Evolutionary conservation across 441 rosid species (phyloP), one percentile per base, ranked within the genome.

Genomic region (Erysimum pusillum): DNA sequence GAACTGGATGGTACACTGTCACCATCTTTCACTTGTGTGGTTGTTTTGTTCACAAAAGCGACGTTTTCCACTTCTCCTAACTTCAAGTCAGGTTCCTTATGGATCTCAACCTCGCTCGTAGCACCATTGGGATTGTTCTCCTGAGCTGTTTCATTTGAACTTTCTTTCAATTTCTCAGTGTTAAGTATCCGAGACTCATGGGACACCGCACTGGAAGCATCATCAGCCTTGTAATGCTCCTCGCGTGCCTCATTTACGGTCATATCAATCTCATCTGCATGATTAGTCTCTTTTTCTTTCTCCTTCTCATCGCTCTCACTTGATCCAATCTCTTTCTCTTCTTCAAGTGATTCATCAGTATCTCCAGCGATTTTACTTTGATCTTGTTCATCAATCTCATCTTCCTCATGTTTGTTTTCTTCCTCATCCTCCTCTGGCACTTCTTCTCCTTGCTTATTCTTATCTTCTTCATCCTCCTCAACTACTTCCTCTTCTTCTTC

Each of bases 201-300:
- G 34, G 96, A 82, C 65, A 95, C 99, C 17, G 98, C 98, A 81
- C 96, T 93, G 34, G 98, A 95, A 79, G 98, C 99, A 83, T 95
- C 98, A 71, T 95, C 99, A 10, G 85, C 98, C 78, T 83, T 91
- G 80, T 95, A 95, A 70, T 86, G 84, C 79, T 84, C 93, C 78
- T 95, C 98, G 14, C 94, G 88, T 9, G 99, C 99, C 85, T 85
- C 97, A 5, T 88, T 89, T 62, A 82, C 63, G 42, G 78, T 74
- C 65, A 76, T 59, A 59, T 71, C 77, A 18, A 66, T 73, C 63
- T 76, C 90, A 58, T 88, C 84, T 28, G 65, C 80, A 64, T 82
- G 85, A 76, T 75, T 76, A 73, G 77, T 86, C 61, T 89, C 87
- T 18, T 46, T 18, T 20, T 60, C 76, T 52, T 80, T 78, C 54